Percentiles rank a stretch among this genome's conserved stretches.
These are phyloP conservation scores for Ramaria sp. DNA, from an alignment of 768 basidiomycete species.

Conservation along the genomic window DNA sequence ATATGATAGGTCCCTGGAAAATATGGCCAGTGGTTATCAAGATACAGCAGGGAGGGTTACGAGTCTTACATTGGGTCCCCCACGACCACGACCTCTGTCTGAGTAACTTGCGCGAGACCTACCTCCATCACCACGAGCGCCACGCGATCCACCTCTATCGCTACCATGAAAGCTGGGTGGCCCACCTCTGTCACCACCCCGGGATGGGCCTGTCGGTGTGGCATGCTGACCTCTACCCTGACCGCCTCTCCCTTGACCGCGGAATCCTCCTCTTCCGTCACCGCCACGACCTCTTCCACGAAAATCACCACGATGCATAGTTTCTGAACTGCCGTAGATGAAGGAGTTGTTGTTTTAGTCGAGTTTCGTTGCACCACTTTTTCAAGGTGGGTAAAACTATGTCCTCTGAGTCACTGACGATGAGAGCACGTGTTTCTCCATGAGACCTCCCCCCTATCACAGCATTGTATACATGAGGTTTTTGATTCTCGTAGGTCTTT, in stretches of 20 bases:
- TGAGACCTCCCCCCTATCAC: too few species aligned
- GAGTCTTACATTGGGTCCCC: conserved; percentile 22
- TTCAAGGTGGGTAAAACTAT: too few species aligned
- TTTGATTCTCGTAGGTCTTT: too few species aligned
- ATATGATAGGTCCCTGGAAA: conserved; percentile 24
- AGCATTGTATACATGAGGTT: too few species aligned
- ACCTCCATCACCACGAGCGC: conserved; percentile 18
- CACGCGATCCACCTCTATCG: conserved; percentile 23
- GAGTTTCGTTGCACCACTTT: not conserved
- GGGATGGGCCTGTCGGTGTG: conserved; percentile 15
- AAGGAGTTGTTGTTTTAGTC: not conserved
- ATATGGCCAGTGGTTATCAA: conserved; percentile 1
- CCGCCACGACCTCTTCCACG: conserved; percentile 6
- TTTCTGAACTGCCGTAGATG: not conserved
- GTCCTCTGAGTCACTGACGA: too few species aligned
- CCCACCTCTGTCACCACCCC: conserved; percentile 18
- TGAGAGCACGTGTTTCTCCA: too few species aligned
- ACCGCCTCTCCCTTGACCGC: too few species aligned
- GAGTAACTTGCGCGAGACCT: conserved; percentile 13
- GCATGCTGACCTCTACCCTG: too few species aligned
- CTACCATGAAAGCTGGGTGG: conserved; percentile 15
- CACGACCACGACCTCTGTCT: conserved; percentile 16
- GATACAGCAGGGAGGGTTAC: conserved; percentile 11
- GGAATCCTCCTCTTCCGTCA: not conserved
- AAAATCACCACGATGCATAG: conserved; percentile 1